Conservation (phyloP, 2,329 filamentous ascomycete species). For the Aspergillus latus region DNA sequence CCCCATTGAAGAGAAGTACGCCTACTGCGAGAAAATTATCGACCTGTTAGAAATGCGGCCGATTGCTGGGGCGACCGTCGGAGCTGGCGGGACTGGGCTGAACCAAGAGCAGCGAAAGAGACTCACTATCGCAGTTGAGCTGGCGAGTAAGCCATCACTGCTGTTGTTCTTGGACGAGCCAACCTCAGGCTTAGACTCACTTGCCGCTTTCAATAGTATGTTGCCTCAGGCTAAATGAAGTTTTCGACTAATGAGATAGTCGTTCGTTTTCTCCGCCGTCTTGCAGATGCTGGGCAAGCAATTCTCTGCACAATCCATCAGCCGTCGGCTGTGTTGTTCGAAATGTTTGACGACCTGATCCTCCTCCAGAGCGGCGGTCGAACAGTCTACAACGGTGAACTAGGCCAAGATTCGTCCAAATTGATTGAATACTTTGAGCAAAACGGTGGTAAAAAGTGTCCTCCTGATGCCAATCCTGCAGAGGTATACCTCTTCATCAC, state of each 20-base stretch:
- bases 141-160: conserved; percentile 61
- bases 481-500: conserved; percentile 44
- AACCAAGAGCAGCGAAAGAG: conserved; percentile 67
- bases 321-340: conserved; percentile 80
- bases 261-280: conserved; percentile 60
- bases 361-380: conserved; percentile 75
- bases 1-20: conserved; percentile 61
- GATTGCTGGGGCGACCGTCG: conserved; percentile 65
- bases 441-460: conserved; percentile 63
- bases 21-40: conserved; percentile 68
- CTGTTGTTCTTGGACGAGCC: conserved; percentile 65
- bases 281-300: conserved; percentile 75
- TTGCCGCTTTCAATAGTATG: conserved; percentile 62
- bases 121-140: conserved; percentile 63
- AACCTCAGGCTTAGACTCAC: conserved; percentile 66
- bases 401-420: conserved; percentile 70
- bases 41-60: conserved; percentile 67
- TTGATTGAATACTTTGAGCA: conserved; percentile 70
- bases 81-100: conserved; percentile 58
- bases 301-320: conserved; percentile 92
- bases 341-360: conserved; percentile 81
- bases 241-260: conserved; percentile 28
- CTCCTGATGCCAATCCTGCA: conserved; percentile 66
- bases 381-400: conserved; percentile 83
- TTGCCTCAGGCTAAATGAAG: too few relatives aligned